These are phyloP conservation scores for Coniosporium apollinis DNA, from an alignment of 495 filamentous ascomycete species.

Conservation along the genomic window DNA sequence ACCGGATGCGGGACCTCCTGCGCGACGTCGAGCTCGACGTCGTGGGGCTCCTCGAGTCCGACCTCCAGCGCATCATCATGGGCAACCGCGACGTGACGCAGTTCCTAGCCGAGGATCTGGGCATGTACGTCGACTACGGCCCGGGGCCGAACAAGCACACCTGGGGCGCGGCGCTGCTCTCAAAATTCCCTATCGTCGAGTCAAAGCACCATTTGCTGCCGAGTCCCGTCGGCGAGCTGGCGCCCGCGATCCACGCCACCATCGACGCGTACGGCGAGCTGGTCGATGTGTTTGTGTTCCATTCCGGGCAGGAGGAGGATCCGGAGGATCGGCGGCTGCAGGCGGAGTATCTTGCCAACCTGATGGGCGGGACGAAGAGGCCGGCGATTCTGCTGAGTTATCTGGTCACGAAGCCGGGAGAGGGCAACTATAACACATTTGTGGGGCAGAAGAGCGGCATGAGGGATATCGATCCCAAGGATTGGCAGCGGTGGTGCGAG, in stretches of 20 bases:
- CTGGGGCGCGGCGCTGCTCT: constrained; percentile 84
- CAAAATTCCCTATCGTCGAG: constrained; percentile 95
- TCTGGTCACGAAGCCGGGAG: constrained; percentile 71
- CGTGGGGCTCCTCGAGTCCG: constrained; percentile 81
- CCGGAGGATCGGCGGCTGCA: constrained; percentile 84
- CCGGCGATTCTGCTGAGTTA: constrained; percentile 81
- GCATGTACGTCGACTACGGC: constrained; percentile 97
- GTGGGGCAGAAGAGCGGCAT: constrained; percentile 76
- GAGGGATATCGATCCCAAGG: constrained; percentile 83
- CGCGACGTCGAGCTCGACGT: constrained; percentile 90
- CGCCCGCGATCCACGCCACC: constrained; percentile 90
- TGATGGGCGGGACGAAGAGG: constrained; percentile 72
- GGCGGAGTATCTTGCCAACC: constrained; percentile 64
- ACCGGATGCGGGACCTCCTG: constrained; percentile 82
- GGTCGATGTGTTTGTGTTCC: constrained; percentile 94
- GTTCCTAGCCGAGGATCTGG: constrained; percentile 85
- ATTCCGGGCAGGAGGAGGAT: constrained; percentile 97
- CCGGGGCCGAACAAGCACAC: constrained; percentile 99
- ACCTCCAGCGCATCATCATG: constrained; percentile 98
- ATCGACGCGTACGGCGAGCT: constrained; percentile 81
- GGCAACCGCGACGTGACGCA: constrained; percentile 95
- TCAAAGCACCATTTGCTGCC: constrained; percentile 92
- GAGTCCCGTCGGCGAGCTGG: constrained; percentile 83
- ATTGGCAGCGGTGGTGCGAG: constrained; percentile 99
- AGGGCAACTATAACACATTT: constrained; percentile 96